Percentiles rank a stretch among this genome's conserved stretches.
These are phyloP conservation scores for Citeromyces nyonsensis DNA, from an alignment of 805 yeast species.

Conservation along the genomic window DNA sequence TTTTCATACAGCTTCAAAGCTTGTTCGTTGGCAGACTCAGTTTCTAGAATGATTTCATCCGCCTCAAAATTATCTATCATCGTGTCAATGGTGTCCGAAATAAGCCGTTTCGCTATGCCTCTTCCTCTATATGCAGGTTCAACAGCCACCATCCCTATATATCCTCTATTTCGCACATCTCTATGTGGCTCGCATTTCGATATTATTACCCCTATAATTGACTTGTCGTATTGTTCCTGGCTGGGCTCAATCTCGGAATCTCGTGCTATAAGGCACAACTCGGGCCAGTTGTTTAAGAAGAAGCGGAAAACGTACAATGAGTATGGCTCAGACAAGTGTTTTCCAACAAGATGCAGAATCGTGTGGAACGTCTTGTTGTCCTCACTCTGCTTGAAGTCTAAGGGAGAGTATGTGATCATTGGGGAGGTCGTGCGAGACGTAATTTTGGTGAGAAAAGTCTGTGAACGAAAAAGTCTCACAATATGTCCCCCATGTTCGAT, in stretches of 20 bases:
- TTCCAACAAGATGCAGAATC: conserved; percentile 42
- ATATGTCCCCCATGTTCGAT: no score
- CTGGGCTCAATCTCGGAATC: conserved; percentile 11
- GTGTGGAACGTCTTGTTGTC: conserved; percentile 27
- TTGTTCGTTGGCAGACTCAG: conserved; percentile 61
- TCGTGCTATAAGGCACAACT: conserved; percentile 54
- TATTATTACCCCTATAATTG: conserved; percentile 69
- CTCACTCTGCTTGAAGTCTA: not conserved
- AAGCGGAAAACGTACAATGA: conserved; percentile 86
- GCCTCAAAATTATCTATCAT: conserved; percentile 50
- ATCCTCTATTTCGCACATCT: conserved; percentile 63
- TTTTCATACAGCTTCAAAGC: conserved; percentile 19
- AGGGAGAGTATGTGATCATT: conserved; percentile 1
- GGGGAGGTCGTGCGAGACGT: no score
- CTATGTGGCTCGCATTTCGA: conserved; percentile 73
- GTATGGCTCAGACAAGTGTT: conserved; percentile 84
- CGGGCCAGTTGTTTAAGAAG: conserved; percentile 85
- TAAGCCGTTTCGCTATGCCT: conserved; percentile 72
- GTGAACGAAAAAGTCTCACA: no score
- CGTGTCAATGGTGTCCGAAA: conserved; percentile 39
- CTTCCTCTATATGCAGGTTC: conserved; percentile 52
- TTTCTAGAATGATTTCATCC: conserved; percentile 88
- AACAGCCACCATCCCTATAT: conserved; percentile 93
- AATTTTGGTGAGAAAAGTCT: no score
- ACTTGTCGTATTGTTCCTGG: conserved; percentile 4